Conservation (phyloP, 1,139 yeast species). For the Kodamaea sp. region DNA sequence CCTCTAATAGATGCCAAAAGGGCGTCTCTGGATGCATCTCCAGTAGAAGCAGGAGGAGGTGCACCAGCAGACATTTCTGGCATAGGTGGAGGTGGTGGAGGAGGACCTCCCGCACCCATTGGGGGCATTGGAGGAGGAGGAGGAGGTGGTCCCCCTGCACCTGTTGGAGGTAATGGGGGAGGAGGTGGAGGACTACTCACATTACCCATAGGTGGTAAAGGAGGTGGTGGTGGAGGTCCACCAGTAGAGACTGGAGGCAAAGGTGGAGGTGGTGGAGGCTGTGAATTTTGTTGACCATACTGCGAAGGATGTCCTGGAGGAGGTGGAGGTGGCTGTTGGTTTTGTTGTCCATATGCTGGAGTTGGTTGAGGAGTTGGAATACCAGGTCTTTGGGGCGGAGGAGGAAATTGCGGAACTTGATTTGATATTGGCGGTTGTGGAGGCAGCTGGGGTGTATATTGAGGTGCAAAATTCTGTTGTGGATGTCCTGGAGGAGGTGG, state of each 20-base stretch:
- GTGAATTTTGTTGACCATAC: constrained; percentile 12
- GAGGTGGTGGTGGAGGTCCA: constrained; percentile 29
- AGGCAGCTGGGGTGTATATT: constrained; percentile 15
- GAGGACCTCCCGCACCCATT: constrained; percentile 18
- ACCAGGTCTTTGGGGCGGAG: constrained; percentile 11
- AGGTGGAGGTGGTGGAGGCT: constrained; percentile 27
- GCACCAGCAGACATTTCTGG: constrained; percentile 7
- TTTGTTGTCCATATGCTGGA: constrained; percentile 20
- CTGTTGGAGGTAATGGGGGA: constrained; percentile 31
- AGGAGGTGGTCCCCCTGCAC: constrained; percentile 21
- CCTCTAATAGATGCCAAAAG: constrained; percentile 83
- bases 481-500: constrained; percentile 40
- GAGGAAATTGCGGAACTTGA: constrained; percentile 16
- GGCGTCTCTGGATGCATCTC: constrained; percentile 73
- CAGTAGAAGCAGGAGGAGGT: constrained; percentile 29
- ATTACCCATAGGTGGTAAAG: constrained; percentile 20
- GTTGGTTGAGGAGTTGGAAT: constrained; percentile 17
- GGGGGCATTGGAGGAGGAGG: constrained; percentile 29
- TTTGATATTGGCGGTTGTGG: constrained; percentile 13
- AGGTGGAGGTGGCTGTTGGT: constrained; percentile 16
- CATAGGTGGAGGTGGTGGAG: constrained; percentile 34
- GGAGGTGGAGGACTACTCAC: constrained; percentile 28
- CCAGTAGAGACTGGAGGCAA: constrained; percentile 14
- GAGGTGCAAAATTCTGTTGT: constrained; percentile 14
- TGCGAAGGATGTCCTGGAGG: constrained; percentile 23